Evolutionary conservation across 2,329 filamentous ascomycete species (phyloP).

Genomic region (Neonectria coccinea): DNA sequence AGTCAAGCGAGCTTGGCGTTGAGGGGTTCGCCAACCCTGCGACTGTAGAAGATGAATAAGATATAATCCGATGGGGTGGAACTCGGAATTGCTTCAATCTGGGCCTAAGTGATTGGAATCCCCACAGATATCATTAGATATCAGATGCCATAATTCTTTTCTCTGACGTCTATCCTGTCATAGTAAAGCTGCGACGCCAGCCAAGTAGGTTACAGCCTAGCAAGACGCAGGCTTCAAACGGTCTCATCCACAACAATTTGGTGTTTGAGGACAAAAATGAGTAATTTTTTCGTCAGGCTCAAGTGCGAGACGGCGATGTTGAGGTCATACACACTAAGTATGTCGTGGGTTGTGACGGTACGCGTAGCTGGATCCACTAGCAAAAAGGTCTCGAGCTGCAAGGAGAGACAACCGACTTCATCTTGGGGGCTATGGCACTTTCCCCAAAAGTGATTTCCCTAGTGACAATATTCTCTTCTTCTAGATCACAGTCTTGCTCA

Average conservation of each 20-base stretch:
- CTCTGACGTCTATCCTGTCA: background rate
- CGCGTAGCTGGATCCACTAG: slow-evolving; percentile 72
- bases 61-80: background rate
- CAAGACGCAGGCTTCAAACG: slow-evolving; percentile 51
- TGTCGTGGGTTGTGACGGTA: slow-evolving; percentile 76
- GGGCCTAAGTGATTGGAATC: background rate
- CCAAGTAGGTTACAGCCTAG: slow-evolving; percentile 10
- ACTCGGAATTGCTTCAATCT: slow-evolving; percentile 1
- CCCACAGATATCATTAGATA: background rate
- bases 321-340: slow-evolving; percentile 62
- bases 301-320: slow-evolving; percentile 35
- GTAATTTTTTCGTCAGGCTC: slow-evolving; percentile 53
- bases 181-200: slow-evolving; percentile 4
- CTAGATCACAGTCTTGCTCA: too few species aligned
- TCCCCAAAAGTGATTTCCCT: too few species aligned
- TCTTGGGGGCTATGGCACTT: too few species aligned
- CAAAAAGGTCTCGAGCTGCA: slow-evolving; percentile 64
- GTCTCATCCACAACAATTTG: slow-evolving; percentile 71
- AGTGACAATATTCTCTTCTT: too few species aligned
- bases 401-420: slow-evolving; percentile 58
- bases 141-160: background rate
- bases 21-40: slow-evolving; percentile 1
- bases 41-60: background rate
- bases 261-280: slow-evolving; percentile 65
- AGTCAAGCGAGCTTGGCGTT: slow-evolving; percentile 1